Evolutionary conservation across 139 green algal species (phyloP).

Genomic region (Micractinium conductrix): DNA sequence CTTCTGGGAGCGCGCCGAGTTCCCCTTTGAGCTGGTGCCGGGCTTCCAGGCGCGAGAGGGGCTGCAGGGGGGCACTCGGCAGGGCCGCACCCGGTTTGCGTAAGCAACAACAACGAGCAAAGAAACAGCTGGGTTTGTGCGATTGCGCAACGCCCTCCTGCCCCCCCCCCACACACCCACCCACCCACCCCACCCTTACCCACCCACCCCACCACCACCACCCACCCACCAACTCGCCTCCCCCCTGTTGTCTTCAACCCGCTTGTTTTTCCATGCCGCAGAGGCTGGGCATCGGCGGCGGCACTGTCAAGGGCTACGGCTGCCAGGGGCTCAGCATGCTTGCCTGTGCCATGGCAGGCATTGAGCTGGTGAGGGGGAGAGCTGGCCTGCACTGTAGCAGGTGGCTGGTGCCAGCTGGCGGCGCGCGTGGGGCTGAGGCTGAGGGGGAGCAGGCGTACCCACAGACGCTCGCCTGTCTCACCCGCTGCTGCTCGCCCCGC

Average conservation of each 20-base stretch:
- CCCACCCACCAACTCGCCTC: too few relatives aligned
- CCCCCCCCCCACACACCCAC: too few relatives aligned
- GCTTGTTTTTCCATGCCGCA: conserved; percentile 35
- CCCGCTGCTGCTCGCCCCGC: background rate
- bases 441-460: background rate
- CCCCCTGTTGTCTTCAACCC: too few relatives aligned
- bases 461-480: background rate
- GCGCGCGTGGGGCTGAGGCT: too few relatives aligned
- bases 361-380: conserved; percentile 69
- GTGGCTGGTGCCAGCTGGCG: background rate
- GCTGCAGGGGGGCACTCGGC: background rate
- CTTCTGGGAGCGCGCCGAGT: conserved; percentile 93
- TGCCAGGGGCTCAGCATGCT: conserved; percentile 73
- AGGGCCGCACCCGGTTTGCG: too few relatives aligned
- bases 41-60: conserved; percentile 40
- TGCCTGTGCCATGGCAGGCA: conserved; percentile 65
- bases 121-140: too few relatives aligned
- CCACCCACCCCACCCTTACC: too few relatives aligned
- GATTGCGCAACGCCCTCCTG: too few relatives aligned
- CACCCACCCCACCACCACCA: background rate
- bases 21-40: conserved; percentile 84
- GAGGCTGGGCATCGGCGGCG: conserved; percentile 80
- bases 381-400: background rate
- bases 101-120: too few relatives aligned
- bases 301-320: conserved; percentile 79